phyloP scores from a whole-genome alignment of 345 rosid genomes.

The Moringa oleifera region DNA sequence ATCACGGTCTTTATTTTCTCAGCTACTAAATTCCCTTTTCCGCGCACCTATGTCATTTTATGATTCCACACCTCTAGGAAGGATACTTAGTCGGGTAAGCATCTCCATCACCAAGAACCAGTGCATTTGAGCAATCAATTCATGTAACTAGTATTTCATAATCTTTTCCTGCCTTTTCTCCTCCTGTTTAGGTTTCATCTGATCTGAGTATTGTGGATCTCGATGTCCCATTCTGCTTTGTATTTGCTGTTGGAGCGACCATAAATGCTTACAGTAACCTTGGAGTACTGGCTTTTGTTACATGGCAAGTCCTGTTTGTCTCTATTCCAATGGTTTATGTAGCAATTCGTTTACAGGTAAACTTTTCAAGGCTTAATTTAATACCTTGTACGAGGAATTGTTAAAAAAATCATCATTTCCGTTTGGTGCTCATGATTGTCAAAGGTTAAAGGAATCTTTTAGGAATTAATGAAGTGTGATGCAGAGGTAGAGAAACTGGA shows the following conservation, averaged over 20 bases:
- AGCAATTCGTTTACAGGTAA: conserved; percentile 81
- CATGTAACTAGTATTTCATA: neutral
- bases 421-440: too few relatives aligned
- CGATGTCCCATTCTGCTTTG: conserved; percentile 66
- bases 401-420: too few relatives aligned
- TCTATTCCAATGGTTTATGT: conserved; percentile 61
- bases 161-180: neutral
- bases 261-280: conserved; percentile 59
- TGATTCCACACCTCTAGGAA: conserved; percentile 86
- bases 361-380: too few relatives aligned
- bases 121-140: neutral
- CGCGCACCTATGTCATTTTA: conserved; percentile 84
- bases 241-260: conserved; percentile 63
- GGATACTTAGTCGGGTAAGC: conserved; percentile 68
- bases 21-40: conserved; percentile 63
- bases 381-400: too few relatives aligned
- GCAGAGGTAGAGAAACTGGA: too few relatives aligned
- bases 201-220: conserved; percentile 92
- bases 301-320: conserved; percentile 90
- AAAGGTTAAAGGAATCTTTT: too few relatives aligned
- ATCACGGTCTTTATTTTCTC: conserved; percentile 64
- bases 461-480: too few relatives aligned
- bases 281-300: conserved; percentile 71
- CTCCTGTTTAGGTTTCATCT: conserved; percentile 46
- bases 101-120: conserved; percentile 5